phyloP scores from a whole-genome alignment of 352 stramenopile genomes.

The Aphanomyces invadans region DNA sequence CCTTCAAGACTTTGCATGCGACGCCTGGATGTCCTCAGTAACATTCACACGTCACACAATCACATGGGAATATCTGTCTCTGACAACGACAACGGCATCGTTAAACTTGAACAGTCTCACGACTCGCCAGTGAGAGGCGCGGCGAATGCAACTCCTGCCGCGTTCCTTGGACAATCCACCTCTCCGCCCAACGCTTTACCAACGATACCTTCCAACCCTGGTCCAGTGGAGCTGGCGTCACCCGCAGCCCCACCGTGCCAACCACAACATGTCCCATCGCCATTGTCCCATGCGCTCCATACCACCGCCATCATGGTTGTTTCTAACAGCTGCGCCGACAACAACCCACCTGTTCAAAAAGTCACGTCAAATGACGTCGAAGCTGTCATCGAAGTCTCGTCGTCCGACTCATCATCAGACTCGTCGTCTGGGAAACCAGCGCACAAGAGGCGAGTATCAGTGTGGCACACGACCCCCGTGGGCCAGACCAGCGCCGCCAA shows the following conservation, averaged over 20 bases:
- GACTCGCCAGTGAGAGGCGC: too few relatives aligned
- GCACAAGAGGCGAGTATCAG: constrained; percentile 2
- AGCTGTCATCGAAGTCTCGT: neutral
- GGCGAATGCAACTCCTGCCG: too few relatives aligned
- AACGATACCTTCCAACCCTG: neutral
- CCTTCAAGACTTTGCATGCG: too few relatives aligned
- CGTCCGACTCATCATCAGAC: neutral
- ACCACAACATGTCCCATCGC: neutral
- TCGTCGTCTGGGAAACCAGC: neutral
- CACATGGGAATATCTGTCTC: neutral
- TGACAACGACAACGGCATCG: neutral
- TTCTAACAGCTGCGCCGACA: neutral
- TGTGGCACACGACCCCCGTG: constrained; percentile 21
- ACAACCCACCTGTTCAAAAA: too few relatives aligned
- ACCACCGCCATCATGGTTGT: neutral
- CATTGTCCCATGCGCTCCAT: neutral
- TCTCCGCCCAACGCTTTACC: constrained; percentile 40
- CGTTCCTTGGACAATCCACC: neutral
- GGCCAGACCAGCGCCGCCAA: neutral
- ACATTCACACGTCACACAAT: neutral
- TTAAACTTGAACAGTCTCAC: too few relatives aligned
- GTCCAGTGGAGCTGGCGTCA: too few relatives aligned
- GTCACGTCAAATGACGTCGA: too few relatives aligned
- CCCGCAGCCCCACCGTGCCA: too few relatives aligned
- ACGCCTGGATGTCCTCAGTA: too few relatives aligned